Base-by-base conservation (phyloP, 140 eudicot species). In the Senecio squalidus region DNA sequence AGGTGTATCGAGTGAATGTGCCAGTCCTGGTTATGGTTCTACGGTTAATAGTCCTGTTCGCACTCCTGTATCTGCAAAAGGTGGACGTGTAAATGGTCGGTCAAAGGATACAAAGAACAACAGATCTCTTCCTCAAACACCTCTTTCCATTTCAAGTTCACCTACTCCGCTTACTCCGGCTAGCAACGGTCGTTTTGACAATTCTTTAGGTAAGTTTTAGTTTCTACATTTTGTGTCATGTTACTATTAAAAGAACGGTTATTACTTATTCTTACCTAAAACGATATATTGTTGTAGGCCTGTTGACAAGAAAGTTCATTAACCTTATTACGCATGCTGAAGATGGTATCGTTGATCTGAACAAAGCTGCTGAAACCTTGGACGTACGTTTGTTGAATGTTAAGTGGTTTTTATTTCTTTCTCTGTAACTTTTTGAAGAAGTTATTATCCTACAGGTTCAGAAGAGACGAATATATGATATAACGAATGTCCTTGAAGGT, bases 401-500 rank as follows among this genome's bases (percentile, higher is more conserved):
- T 20, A 20, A 10, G 0, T 55, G 17, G 10, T 65, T 8, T 43
- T 40, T 8, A 14, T 9, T 36, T 6, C 6, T 14, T 29, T 36
- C 29, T 16, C 10, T 16, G 44, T 46, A 45, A n/a, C 20, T n/a
- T 23, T 22, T 9, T 38, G 38, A 52, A 66, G 31, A 53, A 6
- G 13, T 1, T 69, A 0, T 65, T 5, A 47, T 11, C 5, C 9
- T 57, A 43, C 84, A 86, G 95, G 87, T 79, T 22, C 91, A 86
- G 65, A 86, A 85, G 76, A 82, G 95, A 78, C 82, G 95, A 26
- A 86, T 86, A 67, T 86, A 86, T 79, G 95, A 86, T 53, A 82
- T 86, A 33, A 86, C 95, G 27, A 82, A 86, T 79, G 95, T 86
- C 39, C 86, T 53, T n/a, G 59, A 53, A 28, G 59, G 59, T 24